Conservation (phyloP, 108 stramenopile genomes). For the Licmophora abbreviata region DNA sequence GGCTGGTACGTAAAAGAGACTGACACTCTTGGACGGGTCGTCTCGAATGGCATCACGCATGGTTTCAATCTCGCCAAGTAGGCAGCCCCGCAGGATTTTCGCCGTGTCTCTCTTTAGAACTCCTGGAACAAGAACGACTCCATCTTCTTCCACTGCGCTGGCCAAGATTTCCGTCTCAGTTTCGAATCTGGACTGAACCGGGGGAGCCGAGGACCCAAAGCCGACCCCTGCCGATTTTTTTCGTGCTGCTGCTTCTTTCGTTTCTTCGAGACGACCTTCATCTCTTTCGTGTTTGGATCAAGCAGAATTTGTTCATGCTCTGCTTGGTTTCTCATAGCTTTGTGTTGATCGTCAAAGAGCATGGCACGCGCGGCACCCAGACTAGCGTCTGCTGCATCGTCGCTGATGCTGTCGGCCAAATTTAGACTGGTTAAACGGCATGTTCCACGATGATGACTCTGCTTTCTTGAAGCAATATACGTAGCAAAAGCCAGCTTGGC, state of each 20-base stretch:
- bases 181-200: too few species aligned
- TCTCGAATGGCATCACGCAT: constrained; percentile 1
- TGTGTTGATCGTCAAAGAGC: constrained; percentile 8
- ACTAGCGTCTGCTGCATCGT: constrained; percentile 1
- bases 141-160: constrained; percentile 1
- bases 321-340: constrained; percentile 6
- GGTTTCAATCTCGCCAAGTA: neutral
- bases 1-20: constrained; percentile 12
- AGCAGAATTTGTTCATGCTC: constrained; percentile 3
- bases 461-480: too few species aligned
- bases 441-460: too few species aligned
- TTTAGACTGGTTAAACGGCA: too few species aligned
- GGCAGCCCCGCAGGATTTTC: neutral
- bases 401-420: too few species aligned
- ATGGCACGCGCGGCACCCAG: constrained; percentile 4
- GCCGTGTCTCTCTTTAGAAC: neutral
- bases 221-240: neutral
- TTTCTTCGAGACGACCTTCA: neutral
- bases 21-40: constrained; percentile 8
- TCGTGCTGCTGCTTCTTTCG: neutral
- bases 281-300: constrained; percentile 2
- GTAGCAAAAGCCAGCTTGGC: too few species aligned
- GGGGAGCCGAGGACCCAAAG: too few species aligned
- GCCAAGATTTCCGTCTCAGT: neutral
- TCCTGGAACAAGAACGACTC: neutral